A percentile compares a stretch with the other conserved stretches of the same genome.
Conservation (phyloP, 2,329 filamentous ascomycete species). For the Phoma herbarum region DNA sequence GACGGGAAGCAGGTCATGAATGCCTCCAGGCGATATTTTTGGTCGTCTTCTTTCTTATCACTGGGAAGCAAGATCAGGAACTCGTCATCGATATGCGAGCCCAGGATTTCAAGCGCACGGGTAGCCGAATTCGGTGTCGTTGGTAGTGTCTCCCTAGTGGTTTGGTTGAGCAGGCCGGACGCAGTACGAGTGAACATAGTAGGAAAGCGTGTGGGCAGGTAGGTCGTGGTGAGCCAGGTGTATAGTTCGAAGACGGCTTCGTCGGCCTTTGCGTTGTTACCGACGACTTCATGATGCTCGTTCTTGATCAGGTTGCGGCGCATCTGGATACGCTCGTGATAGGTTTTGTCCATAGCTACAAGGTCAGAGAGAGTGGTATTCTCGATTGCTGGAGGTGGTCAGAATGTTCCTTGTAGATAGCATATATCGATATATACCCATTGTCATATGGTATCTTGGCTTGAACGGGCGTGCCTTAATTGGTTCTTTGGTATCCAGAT, state of each 20-base stretch:
- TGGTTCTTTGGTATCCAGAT: conserved; percentile 61
- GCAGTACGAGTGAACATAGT: conserved; percentile 55
- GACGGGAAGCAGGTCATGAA: conserved; percentile 66
- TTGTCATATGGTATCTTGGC: conserved; percentile 69
- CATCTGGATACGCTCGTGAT: conserved; percentile 60
- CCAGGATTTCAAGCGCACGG: conserved; percentile 59
- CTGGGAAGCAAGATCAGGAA: conserved; percentile 65
- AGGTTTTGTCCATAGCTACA: conserved; percentile 67
- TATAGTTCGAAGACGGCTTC: conserved; percentile 66
- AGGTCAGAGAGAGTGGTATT: conserved; percentile 63
- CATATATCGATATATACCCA: conserved; percentile 57
- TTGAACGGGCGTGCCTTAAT: conserved; percentile 66
- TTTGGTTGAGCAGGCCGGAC: conserved; percentile 54
- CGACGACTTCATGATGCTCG: conserved; percentile 54
- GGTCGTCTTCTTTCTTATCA: conserved; percentile 29
- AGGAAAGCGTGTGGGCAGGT: conserved; percentile 67
- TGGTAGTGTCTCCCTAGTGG: conserved; percentile 56
- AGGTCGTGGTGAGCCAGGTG: conserved; percentile 61
- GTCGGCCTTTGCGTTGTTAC: conserved; percentile 47
- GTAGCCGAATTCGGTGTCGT: conserved; percentile 48
- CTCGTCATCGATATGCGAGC: conserved; percentile 65
- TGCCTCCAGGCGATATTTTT: conserved; percentile 64
- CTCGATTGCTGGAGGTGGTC: conserved; percentile 58
- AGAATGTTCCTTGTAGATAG: neutral
- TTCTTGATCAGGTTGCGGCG: conserved; percentile 59